Evolutionary conservation across 345 rosid species (phyloP).

Genomic region (Eucalyptus polyanthemos): DNA sequence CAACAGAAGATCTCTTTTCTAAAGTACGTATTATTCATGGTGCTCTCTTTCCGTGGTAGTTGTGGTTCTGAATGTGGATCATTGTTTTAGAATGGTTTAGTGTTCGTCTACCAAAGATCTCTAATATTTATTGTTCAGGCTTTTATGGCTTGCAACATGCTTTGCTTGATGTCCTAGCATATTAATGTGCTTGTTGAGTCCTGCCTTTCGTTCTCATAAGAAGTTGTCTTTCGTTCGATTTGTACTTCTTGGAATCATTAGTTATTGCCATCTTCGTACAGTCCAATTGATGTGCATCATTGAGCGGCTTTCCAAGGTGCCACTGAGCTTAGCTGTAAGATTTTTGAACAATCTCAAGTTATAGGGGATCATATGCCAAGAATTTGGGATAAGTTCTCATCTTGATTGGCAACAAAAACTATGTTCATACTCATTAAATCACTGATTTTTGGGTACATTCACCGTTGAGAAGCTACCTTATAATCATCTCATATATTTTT

Average conservation of each 20-base stretch:
- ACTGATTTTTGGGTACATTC: not conserved
- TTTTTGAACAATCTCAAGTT: not conserved
- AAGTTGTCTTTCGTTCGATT: not conserved
- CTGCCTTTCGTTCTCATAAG: not conserved
- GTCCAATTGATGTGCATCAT: not conserved
- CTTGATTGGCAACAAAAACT: not conserved
- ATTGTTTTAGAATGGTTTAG: not conserved
- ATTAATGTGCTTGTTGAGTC: not conserved
- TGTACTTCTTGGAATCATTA: not conserved
- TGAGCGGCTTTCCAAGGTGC: not conserved
- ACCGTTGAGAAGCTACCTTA: not conserved
- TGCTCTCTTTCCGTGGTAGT: not conserved
- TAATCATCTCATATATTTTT: not conserved
- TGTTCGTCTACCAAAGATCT: not conserved
- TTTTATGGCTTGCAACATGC: not conserved
- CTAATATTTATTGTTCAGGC: not conserved
- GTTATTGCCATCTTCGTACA: not conserved
- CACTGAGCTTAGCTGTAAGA: not conserved
- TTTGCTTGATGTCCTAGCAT: not conserved
- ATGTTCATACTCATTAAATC: not conserved
- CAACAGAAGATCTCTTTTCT: not conserved
- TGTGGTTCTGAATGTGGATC: not conserved
- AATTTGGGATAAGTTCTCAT: not conserved
- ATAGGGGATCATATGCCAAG: not conserved
- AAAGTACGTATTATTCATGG: not conserved